A percentile compares a stretch with the other conserved stretches of the same genome.
Evolutionary conservation across 2,329 filamentous ascomycete species (phyloP).

Genomic region (Leptographium lundbergii): DNA sequence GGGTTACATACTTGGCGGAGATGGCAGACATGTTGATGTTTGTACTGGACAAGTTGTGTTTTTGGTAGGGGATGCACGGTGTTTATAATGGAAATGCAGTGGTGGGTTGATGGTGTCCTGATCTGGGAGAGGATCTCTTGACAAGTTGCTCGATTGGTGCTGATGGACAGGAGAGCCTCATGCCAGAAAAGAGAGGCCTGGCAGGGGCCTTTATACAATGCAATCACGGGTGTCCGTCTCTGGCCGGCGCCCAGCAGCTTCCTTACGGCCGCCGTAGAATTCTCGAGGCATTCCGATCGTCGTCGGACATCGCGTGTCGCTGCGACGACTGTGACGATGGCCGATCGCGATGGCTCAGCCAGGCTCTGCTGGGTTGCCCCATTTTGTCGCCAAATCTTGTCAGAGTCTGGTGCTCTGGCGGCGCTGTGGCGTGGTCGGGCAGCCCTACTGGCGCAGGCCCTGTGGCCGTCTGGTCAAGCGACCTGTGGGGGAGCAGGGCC

Average conservation of each 20-base stretch:
- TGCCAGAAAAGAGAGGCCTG: background rate
- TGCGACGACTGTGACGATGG: background rate
- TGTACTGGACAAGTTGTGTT: background rate
- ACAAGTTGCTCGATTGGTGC: background rate
- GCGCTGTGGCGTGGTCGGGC: slow-evolving; percentile 16
- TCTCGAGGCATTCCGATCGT: background rate
- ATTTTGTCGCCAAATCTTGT: background rate
- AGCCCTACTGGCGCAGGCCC: background rate
- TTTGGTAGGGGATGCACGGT: background rate
- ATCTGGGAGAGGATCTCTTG: background rate
- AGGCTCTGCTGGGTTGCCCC: background rate
- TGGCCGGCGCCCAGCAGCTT: background rate
- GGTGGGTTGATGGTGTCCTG: background rate
- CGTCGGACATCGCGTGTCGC: background rate
- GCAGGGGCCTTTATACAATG: background rate
- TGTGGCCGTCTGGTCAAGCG: background rate
- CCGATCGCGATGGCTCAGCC: background rate
- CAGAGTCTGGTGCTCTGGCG: background rate
- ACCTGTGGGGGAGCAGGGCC: background rate
- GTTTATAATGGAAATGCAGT: background rate
- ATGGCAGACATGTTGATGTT: background rate
- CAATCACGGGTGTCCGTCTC: background rate
- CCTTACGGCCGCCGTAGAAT: background rate
- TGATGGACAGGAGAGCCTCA: background rate
- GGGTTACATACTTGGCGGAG: background rate